Evolutionary conservation across 148 eudicot species (phyloP).

Genomic region (Rhododendron ferrugineum): DNA sequence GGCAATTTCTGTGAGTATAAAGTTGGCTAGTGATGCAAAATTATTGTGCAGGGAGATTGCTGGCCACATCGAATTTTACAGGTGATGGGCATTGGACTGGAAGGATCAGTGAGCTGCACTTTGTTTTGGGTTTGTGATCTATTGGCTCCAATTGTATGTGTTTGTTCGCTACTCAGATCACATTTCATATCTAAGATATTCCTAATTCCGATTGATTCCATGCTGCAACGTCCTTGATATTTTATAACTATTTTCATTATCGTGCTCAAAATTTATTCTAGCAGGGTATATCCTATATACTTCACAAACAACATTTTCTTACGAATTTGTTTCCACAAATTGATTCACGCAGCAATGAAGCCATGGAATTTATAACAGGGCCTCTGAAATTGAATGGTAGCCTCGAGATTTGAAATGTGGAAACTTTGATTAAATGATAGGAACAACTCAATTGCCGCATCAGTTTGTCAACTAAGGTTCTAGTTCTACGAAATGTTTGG

Average conservation of each 20-base stretch:
- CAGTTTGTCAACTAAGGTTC: not conserved
- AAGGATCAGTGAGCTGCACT: not conserved
- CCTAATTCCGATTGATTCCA: not conserved
- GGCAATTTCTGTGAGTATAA: constrained; percentile 49
- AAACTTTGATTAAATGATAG: not conserved
- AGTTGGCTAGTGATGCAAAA: constrained; percentile 65
- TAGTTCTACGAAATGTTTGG: not conserved
- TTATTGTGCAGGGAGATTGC: constrained; percentile 82
- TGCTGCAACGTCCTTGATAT: not conserved
- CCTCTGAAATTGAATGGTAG: not conserved
- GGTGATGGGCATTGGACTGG: constrained; percentile 19
- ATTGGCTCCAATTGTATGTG: not conserved
- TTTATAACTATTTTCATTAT: not conserved
- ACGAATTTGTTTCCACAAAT: not conserved
- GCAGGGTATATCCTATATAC: not conserved
- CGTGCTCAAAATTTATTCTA: not conserved
- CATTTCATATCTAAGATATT: not conserved
- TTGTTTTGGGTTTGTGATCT: not conserved
- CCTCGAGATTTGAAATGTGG: not conserved
- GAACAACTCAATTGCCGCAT: not conserved
- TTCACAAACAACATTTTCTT: not conserved
- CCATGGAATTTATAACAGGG: not conserved
- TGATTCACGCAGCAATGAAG: not conserved
- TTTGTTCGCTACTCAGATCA: not conserved
- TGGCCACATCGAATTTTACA: constrained; percentile 67